Conservation (phyloP, 2,329 filamentous ascomycete genomes). For the Fusarium citri region DNA sequence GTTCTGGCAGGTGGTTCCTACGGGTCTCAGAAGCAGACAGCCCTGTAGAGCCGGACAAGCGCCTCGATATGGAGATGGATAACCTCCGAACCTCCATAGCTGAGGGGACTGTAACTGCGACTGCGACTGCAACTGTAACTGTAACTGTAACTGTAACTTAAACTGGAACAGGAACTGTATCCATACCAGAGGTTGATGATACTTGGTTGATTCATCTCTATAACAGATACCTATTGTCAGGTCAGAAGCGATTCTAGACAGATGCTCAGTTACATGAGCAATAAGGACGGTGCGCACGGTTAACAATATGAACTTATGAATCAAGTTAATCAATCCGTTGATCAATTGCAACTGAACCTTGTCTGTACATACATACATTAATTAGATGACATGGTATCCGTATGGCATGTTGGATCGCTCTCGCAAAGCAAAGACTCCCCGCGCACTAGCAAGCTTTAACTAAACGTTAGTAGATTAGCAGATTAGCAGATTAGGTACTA, state of each 20-base stretch:
- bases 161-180: not conserved
- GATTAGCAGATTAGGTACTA: not conserved
- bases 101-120: not conserved
- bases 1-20: conserved; percentile 25
- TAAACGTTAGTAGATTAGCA: not conserved
- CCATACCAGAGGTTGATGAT: not conserved
- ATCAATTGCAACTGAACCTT: not conserved
- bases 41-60: not conserved
- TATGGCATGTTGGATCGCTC: not conserved
- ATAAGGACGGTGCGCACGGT: not conserved
- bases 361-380: not conserved
- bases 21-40: conserved; percentile 2
- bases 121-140: not conserved
- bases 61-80: conserved; percentile 15
- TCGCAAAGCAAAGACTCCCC: not conserved
- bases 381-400: not conserved
- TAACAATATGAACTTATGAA: not conserved
- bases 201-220: not conserved
- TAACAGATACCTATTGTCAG: not conserved
- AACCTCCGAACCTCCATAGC: conserved; percentile 2
- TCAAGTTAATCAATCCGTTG: not conserved
- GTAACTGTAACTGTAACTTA: conserved; percentile 3
- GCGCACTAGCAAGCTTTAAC: not conserved
- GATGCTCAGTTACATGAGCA: not conserved
- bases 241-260: not conserved